Evolutionary conservation across 345 rosid genomes (phyloP), one percentile per base, ranked within the genome.

Genomic region (Sonneratia alba): DNA sequence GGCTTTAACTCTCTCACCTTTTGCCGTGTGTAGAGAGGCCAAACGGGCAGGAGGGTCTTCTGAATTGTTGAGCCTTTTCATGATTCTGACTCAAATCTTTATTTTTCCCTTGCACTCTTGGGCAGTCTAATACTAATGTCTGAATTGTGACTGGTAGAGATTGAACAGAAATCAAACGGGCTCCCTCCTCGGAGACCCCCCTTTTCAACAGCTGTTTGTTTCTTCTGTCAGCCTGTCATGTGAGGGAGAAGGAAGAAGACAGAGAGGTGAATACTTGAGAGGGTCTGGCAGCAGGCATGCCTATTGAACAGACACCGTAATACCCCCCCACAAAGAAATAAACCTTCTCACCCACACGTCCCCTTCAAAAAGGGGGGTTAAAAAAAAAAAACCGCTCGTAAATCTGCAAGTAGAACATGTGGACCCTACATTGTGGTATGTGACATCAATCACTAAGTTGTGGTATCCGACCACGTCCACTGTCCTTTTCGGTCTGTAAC

Each of bases 1-100:
- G 22, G 69, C 32, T 3, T 66, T 19, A 34, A 66, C 8, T 38
- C 11, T 36, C 48, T 37, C 69, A 66, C 69, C 69, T 66, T 37
- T 62, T 0, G 19, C 6, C 27, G 63, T 6, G 2, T 65, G 68
- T 3, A 6, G 68, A 65, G 68, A 37, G 19, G 32, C 32, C 34
- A 22, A 57, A 1, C n/a, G 32, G n/a, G 63, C 63, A 22, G 66
- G 27, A 62, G 38, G 38, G 48, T 67, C 36, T 42, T 36, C 53
- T 67, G 70, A 42, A 24, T 3, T 40, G 70, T n/a, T 67, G 70
- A 43, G 34, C 36, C 70, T 42, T 15, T 67, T 67, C 70, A 67
- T 67, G 70, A 24, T 34, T 27, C 66, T 62, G 66, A 62, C 18
- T 32, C 6, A 62, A 14, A 62, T 34, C 37, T 27, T 62, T 32